These are phyloP conservation scores for Ricinus communis DNA, from an alignment of 345 rosid species.

Conservation along the genomic window DNA sequence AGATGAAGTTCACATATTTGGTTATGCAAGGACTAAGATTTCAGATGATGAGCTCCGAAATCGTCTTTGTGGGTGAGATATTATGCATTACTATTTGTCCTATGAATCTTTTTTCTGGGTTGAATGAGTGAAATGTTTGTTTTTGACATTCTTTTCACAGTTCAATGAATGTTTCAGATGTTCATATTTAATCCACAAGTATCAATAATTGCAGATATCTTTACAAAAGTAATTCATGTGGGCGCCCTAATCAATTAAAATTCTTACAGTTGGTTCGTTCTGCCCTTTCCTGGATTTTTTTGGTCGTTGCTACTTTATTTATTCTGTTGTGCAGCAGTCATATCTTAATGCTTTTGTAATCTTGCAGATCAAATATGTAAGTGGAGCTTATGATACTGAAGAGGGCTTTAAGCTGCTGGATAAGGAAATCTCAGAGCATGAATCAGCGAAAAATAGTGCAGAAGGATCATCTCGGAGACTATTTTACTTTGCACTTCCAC, in stretches of 20 bases:
- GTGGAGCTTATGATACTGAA: slow-evolving; percentile 77
- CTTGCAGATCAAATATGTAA: slow-evolving; percentile 83
- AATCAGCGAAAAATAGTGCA: slow-evolving; percentile 53
- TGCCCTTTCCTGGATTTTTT: not conserved
- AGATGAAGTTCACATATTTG: slow-evolving; percentile 85
- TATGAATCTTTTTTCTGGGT: not conserved
- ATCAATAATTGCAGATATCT: slow-evolving; percentile 57
- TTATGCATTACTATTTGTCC: not conserved
- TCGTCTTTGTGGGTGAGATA: slow-evolving; percentile 68
- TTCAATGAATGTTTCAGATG: slow-evolving; percentile 15
- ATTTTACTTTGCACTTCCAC: slow-evolving; percentile 95
- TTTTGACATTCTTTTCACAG: not conserved
- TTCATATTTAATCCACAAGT: slow-evolving; percentile 8
- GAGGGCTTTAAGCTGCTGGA: slow-evolving; percentile 81
- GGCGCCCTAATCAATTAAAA: slow-evolving; percentile 48
- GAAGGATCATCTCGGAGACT: slow-evolving; percentile 85
- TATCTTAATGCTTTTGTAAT: slow-evolving; percentile 8
- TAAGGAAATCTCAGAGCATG: slow-evolving; percentile 69
- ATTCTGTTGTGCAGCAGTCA: slow-evolving; percentile 6
- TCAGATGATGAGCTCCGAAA: slow-evolving; percentile 68
- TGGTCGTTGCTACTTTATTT: not conserved
- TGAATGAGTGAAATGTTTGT: not conserved
- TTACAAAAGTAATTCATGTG: slow-evolving; percentile 48
- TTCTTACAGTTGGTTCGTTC: slow-evolving; percentile 80
- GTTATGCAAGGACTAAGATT: slow-evolving; percentile 90